Evolutionary conservation across 2,329 filamentous ascomycete species (phyloP), one percentile per base, ranked within the genome.

Genomic region (Sclerotinia sclerotiorum): DNA sequence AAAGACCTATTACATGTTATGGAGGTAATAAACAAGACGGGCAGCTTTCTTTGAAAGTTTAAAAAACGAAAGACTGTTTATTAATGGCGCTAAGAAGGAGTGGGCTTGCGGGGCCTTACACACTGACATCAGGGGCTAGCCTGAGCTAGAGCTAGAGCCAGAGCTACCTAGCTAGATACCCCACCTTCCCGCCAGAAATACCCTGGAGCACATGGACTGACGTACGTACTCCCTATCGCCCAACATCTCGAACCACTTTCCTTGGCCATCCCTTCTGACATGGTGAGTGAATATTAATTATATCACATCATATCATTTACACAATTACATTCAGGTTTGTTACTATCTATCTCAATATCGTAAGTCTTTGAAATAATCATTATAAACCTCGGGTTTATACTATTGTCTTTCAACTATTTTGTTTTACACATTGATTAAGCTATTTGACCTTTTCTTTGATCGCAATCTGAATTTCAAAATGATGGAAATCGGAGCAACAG

Each of bases 401-500:
- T 67, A 5, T 67, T 27, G 32, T 54, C 35, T 24, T 62, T 42
- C 44, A 61, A 24, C 11, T 24, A 19, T 32, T 21, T 42, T 24
- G 15, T 21, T 17, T 51, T 13, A 46, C 19, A 58, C 29, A 19
- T 67, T 27, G 29, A 51, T 27, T 21, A 48, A 64, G 5, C 24
- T 49, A 27, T 13, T n/a, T 51, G 6, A 60, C 27, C 5, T 32
- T 35, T 29, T 39, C 17, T 46, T 57, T 39, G 39, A 32, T 39
- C 32, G 17, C 21, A 56, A 68, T 48, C 27, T 35, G 35, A 67
- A 49, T 24, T 39, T 51, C 70, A 75, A 76, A 51, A 77, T 76
- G 74, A 77, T 74, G 72, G 68, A 74, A 71, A 65, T 72, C 56
- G 70, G 68, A 67, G 70, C 73, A 57, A 72, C 72, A 35, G 71